Conservation (phyloP, 768 basidiomycete genomes). For the Butyriboletus loyo region DNA sequence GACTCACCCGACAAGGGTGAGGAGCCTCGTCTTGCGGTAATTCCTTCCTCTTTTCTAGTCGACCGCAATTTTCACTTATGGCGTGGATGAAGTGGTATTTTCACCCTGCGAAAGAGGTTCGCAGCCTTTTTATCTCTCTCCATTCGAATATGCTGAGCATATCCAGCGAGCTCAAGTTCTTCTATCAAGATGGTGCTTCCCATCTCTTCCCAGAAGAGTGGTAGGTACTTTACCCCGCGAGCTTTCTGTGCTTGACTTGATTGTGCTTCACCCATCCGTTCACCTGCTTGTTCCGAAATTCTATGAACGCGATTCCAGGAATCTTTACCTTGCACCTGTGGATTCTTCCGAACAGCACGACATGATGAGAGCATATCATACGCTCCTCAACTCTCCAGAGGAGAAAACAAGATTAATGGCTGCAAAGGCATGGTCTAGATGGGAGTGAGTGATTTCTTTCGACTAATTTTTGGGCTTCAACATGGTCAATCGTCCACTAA, state of each 20-base stretch:
- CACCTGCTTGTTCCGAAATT: neutral
- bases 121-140: neutral
- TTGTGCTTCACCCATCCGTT: neutral
- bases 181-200: conserved; percentile 85
- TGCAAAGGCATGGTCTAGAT: conserved; percentile 85
- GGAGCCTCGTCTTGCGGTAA: conserved; percentile 73
- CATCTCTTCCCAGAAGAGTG: conserved; percentile 88
- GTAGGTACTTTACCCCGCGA: conserved; percentile 36
- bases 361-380: conserved; percentile 81
- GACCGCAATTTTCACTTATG: neutral
- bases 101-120: conserved; percentile 77
- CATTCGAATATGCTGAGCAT: neutral
- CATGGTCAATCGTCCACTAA: neutral
- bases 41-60: conserved; percentile 4
- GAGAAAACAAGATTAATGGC: conserved; percentile 61
- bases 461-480: neutral
- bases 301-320: conserved; percentile 46
- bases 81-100: conserved; percentile 64
- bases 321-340: conserved; percentile 77
- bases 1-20: conserved; percentile 80
- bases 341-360: conserved; percentile 78
- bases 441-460: conserved; percentile 65
- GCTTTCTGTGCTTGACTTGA: neutral
- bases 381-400: conserved; percentile 70
- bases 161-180: conserved; percentile 76